phyloP scores from a whole-genome alignment of 148 eudicot genomes.

The Fagopyrum esculentum region DNA sequence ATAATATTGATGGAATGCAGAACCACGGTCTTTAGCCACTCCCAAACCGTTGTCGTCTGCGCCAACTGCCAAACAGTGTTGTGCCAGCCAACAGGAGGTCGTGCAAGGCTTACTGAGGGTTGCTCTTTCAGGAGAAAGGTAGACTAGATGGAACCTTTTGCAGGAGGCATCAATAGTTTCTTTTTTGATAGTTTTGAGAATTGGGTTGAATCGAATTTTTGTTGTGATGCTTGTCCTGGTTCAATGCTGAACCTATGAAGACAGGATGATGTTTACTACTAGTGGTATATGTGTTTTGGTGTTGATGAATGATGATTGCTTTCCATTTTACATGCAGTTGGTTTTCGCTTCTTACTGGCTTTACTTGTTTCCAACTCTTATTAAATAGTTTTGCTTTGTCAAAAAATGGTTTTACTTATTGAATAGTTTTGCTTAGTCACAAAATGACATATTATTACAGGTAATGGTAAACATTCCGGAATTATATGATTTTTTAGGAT shows the following conservation, averaged over 20 bases:
- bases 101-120: constrained; percentile 15
- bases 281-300: too few relatives aligned
- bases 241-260: not conserved
- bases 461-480: too few relatives aligned
- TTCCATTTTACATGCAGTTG: too few relatives aligned
- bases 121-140: constrained; percentile 13
- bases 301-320: too few relatives aligned
- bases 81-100: constrained; percentile 14
- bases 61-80: constrained; percentile 12
- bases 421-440: too few relatives aligned
- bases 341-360: too few relatives aligned
- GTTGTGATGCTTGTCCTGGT: not conserved
- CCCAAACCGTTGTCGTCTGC: constrained; percentile 12
- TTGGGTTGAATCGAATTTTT: not conserved
- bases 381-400: too few relatives aligned
- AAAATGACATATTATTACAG: too few relatives aligned
- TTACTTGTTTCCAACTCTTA: too few relatives aligned
- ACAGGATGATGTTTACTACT: not conserved
- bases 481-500: too few relatives aligned
- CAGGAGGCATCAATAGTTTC: not conserved
- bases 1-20: not conserved
- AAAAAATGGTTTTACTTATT: too few relatives aligned
- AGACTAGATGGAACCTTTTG: not conserved
- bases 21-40: constrained; percentile 13
- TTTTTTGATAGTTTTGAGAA: not conserved